A percentile compares a stretch with the other conserved stretches of the same genome.
Conservation (phyloP, 2,329 filamentous ascomycete genomes). For the Venturia aucupariae region DNA sequence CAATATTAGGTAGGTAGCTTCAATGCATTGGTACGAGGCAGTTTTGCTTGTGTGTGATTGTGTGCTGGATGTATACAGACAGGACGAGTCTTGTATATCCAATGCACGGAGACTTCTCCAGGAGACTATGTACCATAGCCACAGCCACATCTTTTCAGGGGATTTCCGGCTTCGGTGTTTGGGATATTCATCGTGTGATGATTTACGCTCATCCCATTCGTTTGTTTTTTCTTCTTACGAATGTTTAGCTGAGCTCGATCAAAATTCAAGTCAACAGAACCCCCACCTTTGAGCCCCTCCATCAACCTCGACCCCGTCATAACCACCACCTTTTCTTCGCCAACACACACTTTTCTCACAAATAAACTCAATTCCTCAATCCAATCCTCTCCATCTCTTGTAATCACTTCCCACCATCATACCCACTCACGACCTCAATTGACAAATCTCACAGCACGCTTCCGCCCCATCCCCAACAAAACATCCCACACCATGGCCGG, state of each 20-base stretch:
- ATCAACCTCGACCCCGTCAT: background rate
- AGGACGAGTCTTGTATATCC: no score
- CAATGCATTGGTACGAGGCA: no score
- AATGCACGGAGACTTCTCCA: background rate
- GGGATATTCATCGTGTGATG: background rate
- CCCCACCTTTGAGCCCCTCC: background rate
- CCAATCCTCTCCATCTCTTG: background rate
- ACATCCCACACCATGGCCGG: background rate
- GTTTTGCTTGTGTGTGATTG: no score
- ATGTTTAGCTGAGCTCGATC: conserved; percentile 1
- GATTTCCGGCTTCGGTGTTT: background rate
- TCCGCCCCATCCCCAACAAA: background rate
- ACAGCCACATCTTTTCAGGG: background rate
- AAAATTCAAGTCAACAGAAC: background rate
- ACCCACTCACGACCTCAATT: background rate
- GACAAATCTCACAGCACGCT: background rate
- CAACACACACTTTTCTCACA: background rate
- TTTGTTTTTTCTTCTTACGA: background rate
- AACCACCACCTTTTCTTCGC: background rate
- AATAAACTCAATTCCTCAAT: background rate
- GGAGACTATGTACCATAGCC: no score
- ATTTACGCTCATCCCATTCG: background rate
- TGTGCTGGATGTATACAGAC: no score
- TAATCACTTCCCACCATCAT: background rate
- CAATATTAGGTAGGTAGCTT: no score